phyloP scores from a whole-genome alignment of 176 grass and related monocot species.

The Phoenix dactylifera region DNA sequence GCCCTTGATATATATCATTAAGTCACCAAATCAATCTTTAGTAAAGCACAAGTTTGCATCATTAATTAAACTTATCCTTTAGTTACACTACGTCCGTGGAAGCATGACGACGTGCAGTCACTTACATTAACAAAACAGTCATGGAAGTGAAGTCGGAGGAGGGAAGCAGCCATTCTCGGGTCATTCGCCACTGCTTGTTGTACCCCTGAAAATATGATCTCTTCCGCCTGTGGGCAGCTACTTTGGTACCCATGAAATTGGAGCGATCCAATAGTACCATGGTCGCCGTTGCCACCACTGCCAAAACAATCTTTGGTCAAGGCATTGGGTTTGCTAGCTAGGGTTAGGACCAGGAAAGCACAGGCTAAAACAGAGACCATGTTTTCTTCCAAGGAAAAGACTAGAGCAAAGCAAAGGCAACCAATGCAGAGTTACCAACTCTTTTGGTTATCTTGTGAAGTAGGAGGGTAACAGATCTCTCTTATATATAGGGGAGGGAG shows the following conservation, averaged over 20 bases:
- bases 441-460: too few species aligned
- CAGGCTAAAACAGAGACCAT: slow-evolving; percentile 12
- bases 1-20: slow-evolving; percentile 23
- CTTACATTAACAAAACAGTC: slow-evolving; percentile 54
- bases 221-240: slow-evolving; percentile 55
- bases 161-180: slow-evolving; percentile 76
- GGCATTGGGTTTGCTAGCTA: neutral
- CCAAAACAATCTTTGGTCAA: slow-evolving; percentile 46
- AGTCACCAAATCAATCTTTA: too few species aligned
- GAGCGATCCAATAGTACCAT: slow-evolving; percentile 18
- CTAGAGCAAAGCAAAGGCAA: too few species aligned
- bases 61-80: too few species aligned
- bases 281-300: slow-evolving; percentile 4
- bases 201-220: slow-evolving; percentile 53
- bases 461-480: too few species aligned
- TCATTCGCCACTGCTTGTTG: slow-evolving; percentile 44
- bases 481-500: too few species aligned
- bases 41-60: too few species aligned
- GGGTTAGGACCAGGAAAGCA: slow-evolving; percentile 6
- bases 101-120: neutral
- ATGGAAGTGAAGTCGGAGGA: slow-evolving; percentile 72
- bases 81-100: too few species aligned
- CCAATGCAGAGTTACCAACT: too few species aligned
- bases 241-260: slow-evolving; percentile 24
- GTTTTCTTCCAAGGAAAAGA: neutral